These are phyloP conservation scores for Hymenochaete sp. DNA, from an alignment of 1,284 basidiomycete species.

Conservation along the genomic window DNA sequence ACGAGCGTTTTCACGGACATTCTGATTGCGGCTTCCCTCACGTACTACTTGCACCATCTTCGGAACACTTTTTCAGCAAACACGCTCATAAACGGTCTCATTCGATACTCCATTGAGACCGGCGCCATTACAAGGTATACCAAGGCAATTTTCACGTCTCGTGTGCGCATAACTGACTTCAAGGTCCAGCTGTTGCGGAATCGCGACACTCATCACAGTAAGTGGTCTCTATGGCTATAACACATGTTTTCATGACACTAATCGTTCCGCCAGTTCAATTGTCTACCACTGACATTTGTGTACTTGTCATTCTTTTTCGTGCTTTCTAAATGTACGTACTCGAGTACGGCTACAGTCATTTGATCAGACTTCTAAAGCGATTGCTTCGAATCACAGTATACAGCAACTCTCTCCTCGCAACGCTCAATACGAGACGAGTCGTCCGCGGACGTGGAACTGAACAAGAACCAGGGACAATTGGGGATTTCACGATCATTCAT, in stretches of 20 bases:
- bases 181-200: slow-evolving; percentile 42
- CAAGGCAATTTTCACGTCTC: background rate
- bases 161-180: background rate
- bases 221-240: slow-evolving; percentile 20
- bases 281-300: slow-evolving; percentile 45
- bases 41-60: slow-evolving; percentile 43
- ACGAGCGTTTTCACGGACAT: slow-evolving; percentile 40
- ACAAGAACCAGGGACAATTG: slow-evolving; percentile 28
- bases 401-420: slow-evolving; percentile 58
- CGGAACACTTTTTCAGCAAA: slow-evolving; percentile 31
- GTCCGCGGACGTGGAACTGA: slow-evolving; percentile 40
- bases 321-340: slow-evolving; percentile 49
- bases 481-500: slow-evolving; percentile 21
- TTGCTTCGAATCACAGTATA: slow-evolving; percentile 39
- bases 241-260: slow-evolving; percentile 9
- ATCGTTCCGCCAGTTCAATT: slow-evolving; percentile 41
- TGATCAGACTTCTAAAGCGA: no score
- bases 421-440: slow-evolving; percentile 47
- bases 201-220: slow-evolving; percentile 49
- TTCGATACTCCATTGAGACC: slow-evolving; percentile 40
- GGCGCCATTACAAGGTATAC: slow-evolving; percentile 24
- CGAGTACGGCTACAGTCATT: background rate
- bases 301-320: slow-evolving; percentile 54
- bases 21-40: slow-evolving; percentile 39
- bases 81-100: slow-evolving; percentile 47